Percentiles rank a stretch among this genome's conserved stretches.
These are phyloP conservation scores for Hericium erinaceus DNA, from an alignment of 768 basidiomycete species.

Conservation along the genomic window DNA sequence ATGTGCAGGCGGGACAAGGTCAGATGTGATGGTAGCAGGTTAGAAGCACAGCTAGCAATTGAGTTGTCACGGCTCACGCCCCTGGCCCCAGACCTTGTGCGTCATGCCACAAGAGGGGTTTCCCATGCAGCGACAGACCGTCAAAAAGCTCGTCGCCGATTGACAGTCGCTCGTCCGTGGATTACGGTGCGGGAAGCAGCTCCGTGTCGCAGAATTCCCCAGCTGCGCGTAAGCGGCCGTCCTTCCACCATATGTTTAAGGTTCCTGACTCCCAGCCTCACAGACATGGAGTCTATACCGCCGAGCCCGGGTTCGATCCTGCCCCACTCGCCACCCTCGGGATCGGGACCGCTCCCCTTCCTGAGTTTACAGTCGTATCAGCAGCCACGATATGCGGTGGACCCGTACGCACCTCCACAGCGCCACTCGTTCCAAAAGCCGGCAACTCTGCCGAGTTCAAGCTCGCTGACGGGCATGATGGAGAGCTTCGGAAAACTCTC, in stretches of 20 bases:
- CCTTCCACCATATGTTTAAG: too few relatives aligned
- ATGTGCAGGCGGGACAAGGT: slow-evolving; percentile 13
- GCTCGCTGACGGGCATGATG: neutral
- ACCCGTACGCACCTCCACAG: neutral
- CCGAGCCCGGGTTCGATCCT: neutral
- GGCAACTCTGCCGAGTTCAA: neutral
- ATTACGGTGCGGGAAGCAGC: neutral
- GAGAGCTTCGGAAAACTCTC: neutral
- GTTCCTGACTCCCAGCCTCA: too few relatives aligned
- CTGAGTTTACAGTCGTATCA: neutral
- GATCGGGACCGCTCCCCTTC: neutral
- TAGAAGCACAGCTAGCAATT: neutral
- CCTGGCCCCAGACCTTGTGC: slow-evolving; percentile 4
- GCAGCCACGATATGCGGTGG: neutral
- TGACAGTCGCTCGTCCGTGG: neutral
- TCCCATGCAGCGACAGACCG: slow-evolving; percentile 6
- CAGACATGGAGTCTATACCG: too few relatives aligned
- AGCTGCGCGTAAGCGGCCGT: too few relatives aligned
- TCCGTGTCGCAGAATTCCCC: too few relatives aligned
- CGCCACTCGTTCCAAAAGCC: neutral
- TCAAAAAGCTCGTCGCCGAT: neutral
- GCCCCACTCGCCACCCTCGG: neutral
- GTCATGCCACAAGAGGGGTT: slow-evolving; percentile 7
- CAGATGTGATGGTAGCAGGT: slow-evolving; percentile 13
- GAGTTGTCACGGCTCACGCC: neutral